Percentiles rank a stretch among this genome's conserved stretches.
Conservation (phyloP, 2,329 filamentous ascomycete genomes). For the Stagonosporopsis tanaceti region DNA sequence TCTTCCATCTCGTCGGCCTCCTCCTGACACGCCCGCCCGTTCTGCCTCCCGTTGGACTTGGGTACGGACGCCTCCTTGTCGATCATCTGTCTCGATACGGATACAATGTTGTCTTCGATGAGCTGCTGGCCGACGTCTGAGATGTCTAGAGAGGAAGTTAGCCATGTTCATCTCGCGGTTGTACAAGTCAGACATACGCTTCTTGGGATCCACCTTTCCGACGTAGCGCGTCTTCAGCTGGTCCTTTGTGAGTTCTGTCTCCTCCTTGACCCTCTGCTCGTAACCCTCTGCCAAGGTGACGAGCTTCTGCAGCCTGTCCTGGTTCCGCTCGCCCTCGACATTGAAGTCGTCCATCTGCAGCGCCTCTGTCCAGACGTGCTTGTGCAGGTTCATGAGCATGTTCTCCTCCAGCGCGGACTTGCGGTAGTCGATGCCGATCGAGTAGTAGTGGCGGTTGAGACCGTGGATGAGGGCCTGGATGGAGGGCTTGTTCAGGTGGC, state of each 20-base stretch:
- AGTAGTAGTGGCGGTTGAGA: slow-evolving; percentile 98
- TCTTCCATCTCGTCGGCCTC: slow-evolving; percentile 49
- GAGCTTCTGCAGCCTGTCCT: slow-evolving; percentile 84
- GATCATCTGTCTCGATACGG: slow-evolving; percentile 98
- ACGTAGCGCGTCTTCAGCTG: slow-evolving; percentile 99
- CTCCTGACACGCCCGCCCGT: slow-evolving; percentile 36
- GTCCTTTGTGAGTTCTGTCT: slow-evolving; percentile 95
- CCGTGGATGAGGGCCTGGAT: slow-evolving; percentile 99
- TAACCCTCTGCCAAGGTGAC: slow-evolving; percentile 93
- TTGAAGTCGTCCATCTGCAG: slow-evolving; percentile 97
- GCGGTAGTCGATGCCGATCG: slow-evolving; percentile 96
- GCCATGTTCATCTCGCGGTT: slow-evolving; percentile 3
- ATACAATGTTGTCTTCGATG: slow-evolving; percentile 99
- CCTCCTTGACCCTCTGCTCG: slow-evolving; percentile 98
- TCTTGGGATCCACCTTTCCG: slow-evolving; percentile 98
- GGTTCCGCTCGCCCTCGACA: slow-evolving; percentile 82
- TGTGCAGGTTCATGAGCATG: slow-evolving; percentile 99
- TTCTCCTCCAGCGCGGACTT: slow-evolving; percentile 98
- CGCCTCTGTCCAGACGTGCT: slow-evolving; percentile 99
- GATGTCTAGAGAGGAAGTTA: slow-evolving; percentile 65
- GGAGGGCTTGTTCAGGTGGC: slow-evolving; percentile 98
- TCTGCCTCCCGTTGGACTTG: slow-evolving; percentile 49
- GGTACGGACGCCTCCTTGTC: slow-evolving; percentile 98
- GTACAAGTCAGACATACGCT: slow-evolving; percentile 64
- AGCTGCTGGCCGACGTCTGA: slow-evolving; percentile 95